Percentiles rank a stretch among this genome's conserved stretches.
Evolutionary conservation across 164 flowering plant species (phyloP).

Genomic region (Vitis rupestris): DNA sequence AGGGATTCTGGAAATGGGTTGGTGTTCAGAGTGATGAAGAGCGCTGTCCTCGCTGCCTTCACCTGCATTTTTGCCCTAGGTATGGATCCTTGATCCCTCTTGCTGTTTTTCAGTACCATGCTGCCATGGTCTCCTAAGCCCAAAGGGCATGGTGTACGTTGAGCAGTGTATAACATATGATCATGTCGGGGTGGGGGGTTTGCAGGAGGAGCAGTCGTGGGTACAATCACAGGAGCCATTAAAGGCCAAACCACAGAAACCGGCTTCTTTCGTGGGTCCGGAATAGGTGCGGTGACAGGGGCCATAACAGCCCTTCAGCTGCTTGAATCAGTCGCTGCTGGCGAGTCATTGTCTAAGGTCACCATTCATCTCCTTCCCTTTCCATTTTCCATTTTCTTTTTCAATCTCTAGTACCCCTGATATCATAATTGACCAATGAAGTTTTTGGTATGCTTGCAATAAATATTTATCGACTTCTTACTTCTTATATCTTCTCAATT

Average conservation of each 20-base stretch:
- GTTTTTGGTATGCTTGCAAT: too few species aligned
- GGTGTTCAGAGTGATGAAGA: constrained; percentile 21
- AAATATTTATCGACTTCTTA: too few species aligned
- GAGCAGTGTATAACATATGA: not conserved
- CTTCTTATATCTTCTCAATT: too few species aligned
- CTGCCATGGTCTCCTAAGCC: too few species aligned
- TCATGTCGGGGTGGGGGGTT: not conserved
- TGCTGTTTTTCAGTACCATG: not conserved
- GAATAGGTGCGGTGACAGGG: constrained; percentile 64
- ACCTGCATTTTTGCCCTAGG: constrained; percentile 55
- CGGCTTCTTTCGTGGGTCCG: constrained; percentile 60
- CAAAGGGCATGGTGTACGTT: not conserved
- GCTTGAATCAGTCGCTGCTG: constrained; percentile 46
- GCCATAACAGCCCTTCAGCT: constrained; percentile 61
- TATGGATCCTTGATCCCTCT: constrained; percentile 11
- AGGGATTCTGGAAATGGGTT: constrained; percentile 19
- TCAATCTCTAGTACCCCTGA: too few species aligned
- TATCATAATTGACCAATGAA: too few species aligned
- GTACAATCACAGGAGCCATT: constrained; percentile 56
- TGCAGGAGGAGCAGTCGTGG: constrained; percentile 70
- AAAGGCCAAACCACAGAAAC: constrained; percentile 75
- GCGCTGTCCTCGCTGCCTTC: constrained; percentile 25
- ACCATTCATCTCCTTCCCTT: not conserved
- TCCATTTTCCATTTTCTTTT: too few species aligned
- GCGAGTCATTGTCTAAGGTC: constrained; percentile 67